These are phyloP conservation scores for Didymosphaeria variabile DNA, from an alignment of 2,329 filamentous ascomycete species.

Conservation along the genomic window DNA sequence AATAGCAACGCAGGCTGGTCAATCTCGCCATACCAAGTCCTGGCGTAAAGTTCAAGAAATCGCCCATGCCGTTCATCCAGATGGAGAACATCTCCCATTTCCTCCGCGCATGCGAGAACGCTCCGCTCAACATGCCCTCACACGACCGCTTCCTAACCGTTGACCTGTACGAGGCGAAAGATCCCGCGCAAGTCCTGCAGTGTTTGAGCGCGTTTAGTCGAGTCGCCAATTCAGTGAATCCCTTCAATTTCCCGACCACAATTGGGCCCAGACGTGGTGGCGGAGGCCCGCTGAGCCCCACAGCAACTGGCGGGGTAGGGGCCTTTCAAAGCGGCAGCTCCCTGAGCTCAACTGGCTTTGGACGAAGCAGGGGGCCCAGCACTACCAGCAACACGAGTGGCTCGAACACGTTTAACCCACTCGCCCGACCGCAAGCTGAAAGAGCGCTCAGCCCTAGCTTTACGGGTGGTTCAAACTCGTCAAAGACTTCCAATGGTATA, in stretches of 20 bases:
- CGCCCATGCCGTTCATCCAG: conserved; percentile 96
- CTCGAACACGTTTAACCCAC: conserved; percentile 57
- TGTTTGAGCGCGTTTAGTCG: conserved; percentile 92
- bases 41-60: conserved; percentile 88
- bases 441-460: conserved; percentile 56
- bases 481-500: conserved; percentile 60
- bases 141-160: conserved; percentile 98
- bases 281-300: conserved; percentile 42
- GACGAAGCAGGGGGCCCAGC: conserved; percentile 56
- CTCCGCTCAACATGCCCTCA: conserved; percentile 85
- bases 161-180: conserved; percentile 93
- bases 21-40: conserved; percentile 81
- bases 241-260: conserved; percentile 74
- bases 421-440: conserved; percentile 45
- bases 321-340: conserved; percentile 32
- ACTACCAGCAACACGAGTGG: conserved; percentile 51
- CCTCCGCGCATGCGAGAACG: conserved; percentile 83
- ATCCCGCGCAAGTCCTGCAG: conserved; percentile 94
- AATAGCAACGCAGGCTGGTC: conserved; percentile 68
- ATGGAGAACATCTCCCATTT: conserved; percentile 99
- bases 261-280: conserved; percentile 77
- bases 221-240: conserved; percentile 78
- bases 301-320: conserved; percentile 36
- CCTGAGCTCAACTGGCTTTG: conserved; percentile 41
- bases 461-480: conserved; percentile 66